Evolutionary conservation across 768 basidiomycete genomes (phyloP), one percentile per base, ranked within the genome.

Genomic region (Hericium erinaceus): DNA sequence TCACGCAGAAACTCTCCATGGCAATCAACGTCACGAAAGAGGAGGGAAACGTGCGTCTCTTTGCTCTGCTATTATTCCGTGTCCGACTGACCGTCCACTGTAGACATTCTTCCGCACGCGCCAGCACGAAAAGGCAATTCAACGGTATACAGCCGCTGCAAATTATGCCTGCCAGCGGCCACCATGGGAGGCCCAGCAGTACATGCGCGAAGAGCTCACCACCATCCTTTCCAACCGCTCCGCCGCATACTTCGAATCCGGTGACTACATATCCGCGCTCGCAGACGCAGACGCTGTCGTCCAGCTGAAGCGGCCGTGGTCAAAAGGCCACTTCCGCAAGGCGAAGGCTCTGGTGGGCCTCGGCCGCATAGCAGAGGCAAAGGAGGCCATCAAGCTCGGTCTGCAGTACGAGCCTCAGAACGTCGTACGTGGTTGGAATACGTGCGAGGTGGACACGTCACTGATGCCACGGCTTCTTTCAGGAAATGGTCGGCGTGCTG

Each of bases 241-340:
- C 15, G 92, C 94, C 0, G 87, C 97, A 8, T 87, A 86, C 71
- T 80, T 82, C 57, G 89, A 90, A 61, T 72, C 81, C 13, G 82
- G 81, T 10, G 91, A 95, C 69, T 86, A 76, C 64, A 77, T 92
- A 53, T 79, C 81, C 22, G 87, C 93, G 4, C 73, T 95, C 8
- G 84, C 84, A 26, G 97, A 99, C 66, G 94, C 97, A 0, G 94
- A 98, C 57, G 84, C 85, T 2, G 93, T 98, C 66, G 86, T 97
- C 44, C 72, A 81, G 61, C 73, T 97, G 54, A 89, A 92, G 66
- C 77, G 85, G 57, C 84, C 83, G 48, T 98, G 95, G 95, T 82
- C 89, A 65, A 99, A 98, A 67, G 97, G 94, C 0, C 91, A 98
- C 70, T 97, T 97, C 77, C 80, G 97, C 58, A 94, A 89, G 67